phyloP scores from a whole-genome alignment of 768 basidiomycete genomes.

The Lentinus brumalis region DNA sequence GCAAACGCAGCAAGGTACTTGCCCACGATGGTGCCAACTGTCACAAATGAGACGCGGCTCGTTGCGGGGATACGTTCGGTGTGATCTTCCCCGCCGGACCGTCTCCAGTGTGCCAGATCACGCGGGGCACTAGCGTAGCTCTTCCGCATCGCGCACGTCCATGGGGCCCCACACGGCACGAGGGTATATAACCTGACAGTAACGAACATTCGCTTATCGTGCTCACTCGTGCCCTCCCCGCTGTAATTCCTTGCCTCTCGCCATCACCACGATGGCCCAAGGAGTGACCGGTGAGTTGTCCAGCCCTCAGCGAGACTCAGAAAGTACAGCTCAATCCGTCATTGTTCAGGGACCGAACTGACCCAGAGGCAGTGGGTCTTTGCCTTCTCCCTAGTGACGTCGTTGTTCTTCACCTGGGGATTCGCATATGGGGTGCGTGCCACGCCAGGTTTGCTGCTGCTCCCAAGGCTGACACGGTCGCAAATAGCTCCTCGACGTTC shows the following conservation, averaged over 20 bases:
- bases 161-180: constrained; percentile 14
- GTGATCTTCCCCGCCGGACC: constrained; percentile 11
- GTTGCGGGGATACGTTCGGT: constrained; percentile 6
- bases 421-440: constrained; percentile 63
- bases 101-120: constrained; percentile 13
- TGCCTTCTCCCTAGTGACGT: constrained; percentile 70
- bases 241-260: constrained; percentile 9
- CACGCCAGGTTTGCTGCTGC: background rate
- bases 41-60: background rate
- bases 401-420: constrained; percentile 79
- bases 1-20: background rate
- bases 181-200: constrained; percentile 18
- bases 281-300: constrained; percentile 44
- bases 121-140: constrained; percentile 13
- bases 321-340: background rate
- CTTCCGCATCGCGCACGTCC: constrained; percentile 15
- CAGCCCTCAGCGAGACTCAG: background rate
- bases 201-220: constrained; percentile 1
- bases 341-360: constrained; percentile 42
- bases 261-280: constrained; percentile 34
- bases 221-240: constrained; percentile 10
- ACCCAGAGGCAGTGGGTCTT: constrained; percentile 50
- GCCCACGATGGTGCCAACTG: background rate
- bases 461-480: constrained; percentile 25
- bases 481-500: constrained; percentile 61